Evolutionary conservation across 2,329 filamentous ascomycete genomes (phyloP), one percentile per base, ranked within the genome.

Genomic region (Scedosporium apiospermum): DNA sequence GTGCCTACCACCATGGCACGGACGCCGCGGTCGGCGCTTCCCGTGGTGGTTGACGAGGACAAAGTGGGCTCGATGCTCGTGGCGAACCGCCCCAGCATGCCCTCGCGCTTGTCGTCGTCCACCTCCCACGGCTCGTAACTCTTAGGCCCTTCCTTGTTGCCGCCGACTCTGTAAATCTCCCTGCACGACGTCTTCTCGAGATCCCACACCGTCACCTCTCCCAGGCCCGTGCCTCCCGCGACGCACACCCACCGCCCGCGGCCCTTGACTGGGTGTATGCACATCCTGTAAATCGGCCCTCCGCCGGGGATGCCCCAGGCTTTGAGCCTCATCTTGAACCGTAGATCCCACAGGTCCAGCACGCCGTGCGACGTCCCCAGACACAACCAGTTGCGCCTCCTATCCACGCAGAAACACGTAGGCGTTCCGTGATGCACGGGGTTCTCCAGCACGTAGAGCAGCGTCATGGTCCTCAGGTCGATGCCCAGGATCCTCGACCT

Each of bases 151-250:
- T 88, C 82, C 74, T 85, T 83, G 60, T 77, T 80, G 27, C 84
- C 83, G 1, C 86, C 82, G 72, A 72, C 88, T 76, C 91, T 87
- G 72, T 96, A 96, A 1, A 97, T 88, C 72, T 98, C 93, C 64
- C 91, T 85, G 70, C 95, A 99, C 57, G 89, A 83, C 6, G 87
- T 86, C 75, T 93, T 96, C 71, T 98, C 93, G 16, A 98, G 80
- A 70, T 98, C 95, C 95, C 95, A 99, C 0, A 96, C 89, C 0
- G 91, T 96, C 38, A 99, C 85, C 71, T 99, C 95, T 16, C 91
- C 91, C 65, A 90, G 87, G 3, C 87, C 89, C 6, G 90, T 96
- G 7, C 93, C 93, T 16, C 93, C 93, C 2, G 92, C 88, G 7
- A 97, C 88, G 71, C 92, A 96, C 1, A 98, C 84, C 84, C 91